phyloP scores from a whole-genome alignment of 2,329 filamentous ascomycete genomes.

The Ophiostoma fasciatum region DNA sequence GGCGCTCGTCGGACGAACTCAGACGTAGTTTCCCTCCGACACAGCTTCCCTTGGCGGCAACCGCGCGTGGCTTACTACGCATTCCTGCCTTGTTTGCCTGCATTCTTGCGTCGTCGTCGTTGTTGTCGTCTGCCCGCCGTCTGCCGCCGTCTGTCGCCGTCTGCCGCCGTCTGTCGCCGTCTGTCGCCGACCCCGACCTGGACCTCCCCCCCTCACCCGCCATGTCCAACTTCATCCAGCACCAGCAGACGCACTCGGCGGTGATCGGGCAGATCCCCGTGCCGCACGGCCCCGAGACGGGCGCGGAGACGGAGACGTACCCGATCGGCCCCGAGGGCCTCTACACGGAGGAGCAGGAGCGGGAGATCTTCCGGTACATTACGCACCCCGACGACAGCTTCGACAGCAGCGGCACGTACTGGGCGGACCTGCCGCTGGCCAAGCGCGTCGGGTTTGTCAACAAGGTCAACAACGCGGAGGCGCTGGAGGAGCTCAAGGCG shows the following conservation, averaged over 20 bases:
- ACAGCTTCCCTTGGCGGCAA: too few species aligned
- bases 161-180: too few species aligned
- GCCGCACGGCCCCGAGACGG: constrained; percentile 36
- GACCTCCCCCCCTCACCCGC: not conserved
- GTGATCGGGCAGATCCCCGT: constrained; percentile 38
- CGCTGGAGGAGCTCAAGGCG: constrained; percentile 46
- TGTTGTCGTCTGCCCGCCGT: too few species aligned
- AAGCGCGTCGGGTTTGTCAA: constrained; percentile 63
- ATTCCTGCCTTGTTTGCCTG: too few species aligned
- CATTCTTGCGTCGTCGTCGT: too few species aligned
- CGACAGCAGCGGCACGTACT: constrained; percentile 70
- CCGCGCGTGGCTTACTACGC: too few species aligned
- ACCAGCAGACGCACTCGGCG: constrained; percentile 26
- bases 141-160: too few species aligned
- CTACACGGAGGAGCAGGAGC: constrained; percentile 34
- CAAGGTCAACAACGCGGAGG: constrained; percentile 56
- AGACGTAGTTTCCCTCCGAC: too few species aligned
- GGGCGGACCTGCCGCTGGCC: constrained; percentile 66
- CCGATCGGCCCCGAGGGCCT: constrained; percentile 21
- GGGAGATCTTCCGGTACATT: constrained; percentile 57
- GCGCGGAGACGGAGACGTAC: constrained; percentile 33
- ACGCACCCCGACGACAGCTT: constrained; percentile 84
- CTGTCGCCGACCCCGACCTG: too few species aligned
- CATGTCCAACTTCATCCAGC: constrained; percentile 24
- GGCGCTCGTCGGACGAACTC: too few species aligned